A percentile compares a stretch with the other conserved stretches of the same genome.
Conservation (phyloP, 495 filamentous ascomycete genomes). For the Penicillium bialowiezense region DNA sequence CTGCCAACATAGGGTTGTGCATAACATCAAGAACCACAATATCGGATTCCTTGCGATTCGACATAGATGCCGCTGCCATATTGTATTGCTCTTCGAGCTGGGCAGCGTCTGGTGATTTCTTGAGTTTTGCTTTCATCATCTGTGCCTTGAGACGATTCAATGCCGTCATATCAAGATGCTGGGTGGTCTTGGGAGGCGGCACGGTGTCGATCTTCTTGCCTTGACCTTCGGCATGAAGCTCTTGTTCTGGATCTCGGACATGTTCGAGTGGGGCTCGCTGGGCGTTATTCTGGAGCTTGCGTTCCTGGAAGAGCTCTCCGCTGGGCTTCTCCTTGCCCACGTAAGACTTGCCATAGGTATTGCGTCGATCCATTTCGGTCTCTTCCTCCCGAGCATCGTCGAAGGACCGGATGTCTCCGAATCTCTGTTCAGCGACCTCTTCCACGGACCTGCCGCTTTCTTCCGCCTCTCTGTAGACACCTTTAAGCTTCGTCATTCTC, state of each 20-base stretch:
- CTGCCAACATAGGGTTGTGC: slow-evolving; percentile 83
- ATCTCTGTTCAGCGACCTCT: slow-evolving; percentile 76
- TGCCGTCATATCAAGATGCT: slow-evolving; percentile 65
- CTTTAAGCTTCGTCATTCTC: slow-evolving; percentile 92
- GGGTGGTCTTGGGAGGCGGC: slow-evolving; percentile 37
- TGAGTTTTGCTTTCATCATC: slow-evolving; percentile 90
- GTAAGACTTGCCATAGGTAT: slow-evolving; percentile 81
- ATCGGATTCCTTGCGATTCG: slow-evolving; percentile 58
- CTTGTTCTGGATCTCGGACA: slow-evolving; percentile 33
- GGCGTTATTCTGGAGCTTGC: slow-evolving; percentile 54
- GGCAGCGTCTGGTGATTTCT: slow-evolving; percentile 65
- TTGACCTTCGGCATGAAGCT: slow-evolving; percentile 42
- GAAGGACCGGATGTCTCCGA: slow-evolving; percentile 78
- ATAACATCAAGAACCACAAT: slow-evolving; percentile 82
- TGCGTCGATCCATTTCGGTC: slow-evolving; percentile 81
- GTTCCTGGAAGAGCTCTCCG: slow-evolving; percentile 80
- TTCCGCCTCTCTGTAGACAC: slow-evolving; percentile 76
- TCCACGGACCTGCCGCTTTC: slow-evolving; percentile 69
- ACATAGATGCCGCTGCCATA: slow-evolving; percentile 56
- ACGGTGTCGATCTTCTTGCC: slow-evolving; percentile 42
- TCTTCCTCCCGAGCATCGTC: slow-evolving; percentile 95
- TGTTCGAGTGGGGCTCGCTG: slow-evolving; percentile 32
- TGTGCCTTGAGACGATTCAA: slow-evolving; percentile 89
- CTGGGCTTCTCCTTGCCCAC: slow-evolving; percentile 84
- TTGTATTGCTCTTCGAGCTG: slow-evolving; percentile 86